Evolutionary conservation across 768 basidiomycete genomes (phyloP).

Genomic region (Lentinula detonsa): DNA sequence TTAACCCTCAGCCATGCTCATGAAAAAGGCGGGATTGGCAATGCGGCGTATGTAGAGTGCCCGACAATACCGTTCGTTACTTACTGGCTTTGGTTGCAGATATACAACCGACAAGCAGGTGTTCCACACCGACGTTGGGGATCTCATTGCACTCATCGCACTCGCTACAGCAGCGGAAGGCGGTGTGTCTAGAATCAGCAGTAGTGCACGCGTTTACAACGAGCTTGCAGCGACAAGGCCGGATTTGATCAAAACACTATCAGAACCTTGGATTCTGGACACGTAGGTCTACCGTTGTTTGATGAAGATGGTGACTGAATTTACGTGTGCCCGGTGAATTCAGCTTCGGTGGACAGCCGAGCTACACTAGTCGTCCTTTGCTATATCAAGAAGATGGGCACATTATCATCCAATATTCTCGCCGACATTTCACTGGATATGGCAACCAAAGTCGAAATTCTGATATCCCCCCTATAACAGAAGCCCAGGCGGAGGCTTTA

Average conservation of each 20-base stretch:
- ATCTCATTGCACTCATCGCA: conserved; percentile 38
- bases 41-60: conserved; percentile 21
- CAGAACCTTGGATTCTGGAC: conserved; percentile 39
- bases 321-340: background rate
- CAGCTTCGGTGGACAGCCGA: conserved; percentile 33
- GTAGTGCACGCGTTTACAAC: conserved; percentile 37
- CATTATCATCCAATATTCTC: conserved; percentile 40
- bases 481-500: conserved; percentile 43
- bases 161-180: conserved; percentile 36
- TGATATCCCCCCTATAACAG: conserved; percentile 39
- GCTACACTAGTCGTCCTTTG: conserved; percentile 30
- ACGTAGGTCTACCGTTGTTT: conserved; percentile 17
- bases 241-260: conserved; percentile 33
- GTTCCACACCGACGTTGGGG: conserved; percentile 43
- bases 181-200: conserved; percentile 39
- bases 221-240: conserved; percentile 39
- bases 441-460: conserved; percentile 25
- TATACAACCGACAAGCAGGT: conserved; percentile 46
- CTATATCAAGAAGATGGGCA: conserved; percentile 33
- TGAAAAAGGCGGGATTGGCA: conserved; percentile 34
- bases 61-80: too few species aligned
- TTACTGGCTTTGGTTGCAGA: background rate
- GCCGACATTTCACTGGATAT: conserved; percentile 39
- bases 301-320: background rate
- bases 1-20: conserved; percentile 35